These are phyloP conservation scores for Metschnikowia hibisci DNA, from an alignment of 805 yeast genomes.

Conservation along the genomic window DNA sequence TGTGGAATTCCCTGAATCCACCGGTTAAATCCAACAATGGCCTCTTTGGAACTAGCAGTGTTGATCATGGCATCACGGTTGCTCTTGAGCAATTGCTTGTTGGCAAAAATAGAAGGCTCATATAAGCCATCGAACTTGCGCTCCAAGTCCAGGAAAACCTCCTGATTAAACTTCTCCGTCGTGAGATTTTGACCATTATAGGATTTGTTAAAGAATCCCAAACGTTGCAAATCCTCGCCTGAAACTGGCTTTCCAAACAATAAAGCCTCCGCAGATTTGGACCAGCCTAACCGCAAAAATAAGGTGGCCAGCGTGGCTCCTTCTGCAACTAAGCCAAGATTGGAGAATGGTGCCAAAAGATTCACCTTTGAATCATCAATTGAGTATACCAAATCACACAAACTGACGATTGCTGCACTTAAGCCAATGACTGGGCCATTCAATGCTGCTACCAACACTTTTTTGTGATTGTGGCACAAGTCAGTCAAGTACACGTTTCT, in stretches of 20 bases:
- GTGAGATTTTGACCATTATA: slow-evolving; percentile 36
- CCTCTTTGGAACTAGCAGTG: slow-evolving; percentile 60
- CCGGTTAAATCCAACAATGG: slow-evolving; percentile 59
- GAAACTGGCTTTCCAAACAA: slow-evolving; percentile 62
- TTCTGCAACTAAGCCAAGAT: slow-evolving; percentile 78
- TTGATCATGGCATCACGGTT: slow-evolving; percentile 39
- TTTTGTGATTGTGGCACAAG: slow-evolving; percentile 64
- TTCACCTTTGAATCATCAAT: slow-evolving; percentile 53
- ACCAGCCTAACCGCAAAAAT: slow-evolving; percentile 66
- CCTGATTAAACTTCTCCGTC: slow-evolving; percentile 42
- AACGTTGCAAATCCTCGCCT: slow-evolving; percentile 51
- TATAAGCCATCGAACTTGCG: slow-evolving; percentile 42
- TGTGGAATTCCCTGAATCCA: slow-evolving; percentile 79
- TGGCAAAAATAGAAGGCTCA: slow-evolving; percentile 41
- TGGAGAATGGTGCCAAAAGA: slow-evolving; percentile 73
- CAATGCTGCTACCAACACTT: slow-evolving; percentile 66
- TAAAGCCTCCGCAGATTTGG: slow-evolving; percentile 69
- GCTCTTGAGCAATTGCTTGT: slow-evolving; percentile 43
- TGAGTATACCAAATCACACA: slow-evolving; percentile 74
- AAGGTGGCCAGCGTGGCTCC: slow-evolving; percentile 72
- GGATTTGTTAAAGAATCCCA: slow-evolving; percentile 62
- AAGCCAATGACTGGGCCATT: slow-evolving; percentile 89
- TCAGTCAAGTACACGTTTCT: slow-evolving; percentile 69
- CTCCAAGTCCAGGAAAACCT: slow-evolving; percentile 32
- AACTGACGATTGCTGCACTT: slow-evolving; percentile 65